Conservation (phyloP, 441 rosid species). For the Daphne laureola region DNA sequence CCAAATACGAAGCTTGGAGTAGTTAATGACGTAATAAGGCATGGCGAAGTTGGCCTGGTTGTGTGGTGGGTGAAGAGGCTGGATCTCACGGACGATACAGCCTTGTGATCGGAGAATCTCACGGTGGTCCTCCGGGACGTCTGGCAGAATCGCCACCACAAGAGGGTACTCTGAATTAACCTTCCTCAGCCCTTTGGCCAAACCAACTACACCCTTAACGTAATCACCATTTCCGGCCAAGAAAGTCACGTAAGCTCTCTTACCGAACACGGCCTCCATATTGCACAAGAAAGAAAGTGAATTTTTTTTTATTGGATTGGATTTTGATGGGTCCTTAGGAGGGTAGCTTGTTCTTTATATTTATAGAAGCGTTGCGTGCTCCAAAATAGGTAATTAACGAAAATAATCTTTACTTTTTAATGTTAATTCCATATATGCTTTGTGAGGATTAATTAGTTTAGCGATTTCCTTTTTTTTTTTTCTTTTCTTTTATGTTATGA, state of each 20-base stretch:
- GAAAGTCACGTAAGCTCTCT: slow-evolving; percentile 58
- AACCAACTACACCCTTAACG: slow-evolving; percentile 66
- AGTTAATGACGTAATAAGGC: slow-evolving; percentile 67
- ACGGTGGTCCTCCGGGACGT: slow-evolving; percentile 71
- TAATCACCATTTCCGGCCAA: slow-evolving; percentile 72
- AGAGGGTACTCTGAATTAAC: slow-evolving; percentile 49
- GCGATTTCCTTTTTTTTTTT: no score
- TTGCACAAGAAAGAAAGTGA: slow-evolving; percentile 3
- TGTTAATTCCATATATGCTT: no score
- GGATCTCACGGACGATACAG: slow-evolving; percentile 57
- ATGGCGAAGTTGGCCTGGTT: slow-evolving; percentile 44
- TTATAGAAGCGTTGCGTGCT: no score
- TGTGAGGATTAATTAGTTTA: no score
- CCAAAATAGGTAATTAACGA: no score
- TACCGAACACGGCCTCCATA: background rate
- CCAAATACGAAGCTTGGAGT: slow-evolving; percentile 76
- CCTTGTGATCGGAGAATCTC: slow-evolving; percentile 56
- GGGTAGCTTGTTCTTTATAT: no score
- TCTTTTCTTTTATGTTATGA: no score
- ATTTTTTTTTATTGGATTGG: no score
- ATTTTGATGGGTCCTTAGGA: no score
- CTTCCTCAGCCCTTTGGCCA: slow-evolving; percentile 73
- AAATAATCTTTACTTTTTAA: no score
- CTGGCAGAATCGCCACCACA: slow-evolving; percentile 60
- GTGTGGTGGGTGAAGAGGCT: slow-evolving; percentile 53